These are phyloP conservation scores for Camellia granthamiana DNA, from an alignment of 148 eudicot species.

Conservation along the genomic window DNA sequence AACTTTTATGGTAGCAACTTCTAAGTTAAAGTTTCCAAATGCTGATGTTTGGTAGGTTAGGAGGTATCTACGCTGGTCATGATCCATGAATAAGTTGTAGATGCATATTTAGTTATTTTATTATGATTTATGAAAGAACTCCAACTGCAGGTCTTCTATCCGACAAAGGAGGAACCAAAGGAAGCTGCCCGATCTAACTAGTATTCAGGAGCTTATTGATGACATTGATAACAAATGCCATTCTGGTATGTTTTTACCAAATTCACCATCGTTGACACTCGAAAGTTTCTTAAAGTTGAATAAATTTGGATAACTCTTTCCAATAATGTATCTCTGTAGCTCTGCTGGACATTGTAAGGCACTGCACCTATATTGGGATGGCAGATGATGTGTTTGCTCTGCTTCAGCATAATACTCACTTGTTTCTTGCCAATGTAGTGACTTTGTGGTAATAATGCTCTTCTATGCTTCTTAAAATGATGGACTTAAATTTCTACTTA, in stretches of 20 bases:
- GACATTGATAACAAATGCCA: conserved; percentile 66
- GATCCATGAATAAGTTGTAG: background rate
- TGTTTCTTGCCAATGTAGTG: conserved; percentile 92
- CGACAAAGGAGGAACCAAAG: conserved; percentile 85
- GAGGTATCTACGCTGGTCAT: background rate
- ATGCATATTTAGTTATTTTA: background rate
- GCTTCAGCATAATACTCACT: conserved; percentile 82
- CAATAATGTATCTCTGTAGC: conserved; percentile 37
- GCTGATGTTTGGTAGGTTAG: background rate
- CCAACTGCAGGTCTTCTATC: conserved; percentile 63
- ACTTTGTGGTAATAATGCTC: conserved; percentile 61
- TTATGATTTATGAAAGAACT: conserved; percentile 7
- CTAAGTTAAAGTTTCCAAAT: too few species aligned
- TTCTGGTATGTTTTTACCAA: conserved; percentile 47
- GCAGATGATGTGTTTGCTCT: conserved; percentile 90
- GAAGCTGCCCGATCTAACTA: conserved; percentile 88
- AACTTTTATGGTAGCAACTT: too few species aligned
- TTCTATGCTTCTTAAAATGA: background rate
- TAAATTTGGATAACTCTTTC: background rate
- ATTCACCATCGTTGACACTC: background rate
- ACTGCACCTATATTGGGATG: conserved; percentile 94
- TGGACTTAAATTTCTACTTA: background rate
- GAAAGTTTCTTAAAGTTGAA: conserved; percentile 3
- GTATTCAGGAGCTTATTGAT: conserved; percentile 76
- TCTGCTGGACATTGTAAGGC: conserved; percentile 71